Base-by-base conservation (phyloP, 768 basidiomycete species). In the Dictyophora rubrovolvata region DNA sequence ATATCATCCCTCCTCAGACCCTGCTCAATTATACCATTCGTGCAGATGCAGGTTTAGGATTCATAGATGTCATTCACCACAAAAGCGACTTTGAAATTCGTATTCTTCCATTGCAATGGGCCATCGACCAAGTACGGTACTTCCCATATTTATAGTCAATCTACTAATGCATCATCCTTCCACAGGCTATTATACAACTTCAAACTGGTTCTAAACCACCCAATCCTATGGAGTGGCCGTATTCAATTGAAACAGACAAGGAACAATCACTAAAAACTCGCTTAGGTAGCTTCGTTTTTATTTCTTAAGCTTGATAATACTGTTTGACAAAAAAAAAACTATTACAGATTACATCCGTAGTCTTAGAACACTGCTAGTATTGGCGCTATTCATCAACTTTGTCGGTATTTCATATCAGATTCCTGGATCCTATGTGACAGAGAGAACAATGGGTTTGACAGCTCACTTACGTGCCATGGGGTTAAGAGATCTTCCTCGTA, bases 401-500 rank as follows among this genome's bases (percentile, higher is more conserved):
- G 71, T 87, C 35, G 87, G 87, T 21, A 84, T 90, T 48, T 75
- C 83, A 0, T 90, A 90, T 65, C 89, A 91, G 62, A 77, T 89
- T 1, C 85, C 88, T 12, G 89, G 87, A 2, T 77, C 84, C 8
- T 79, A 86, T 48, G 73, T 83, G 12, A 76, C 75, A 5, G 89
- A 91, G 68, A 76, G 87, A 47, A 83, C 87, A 0, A 76, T 73
- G 55, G 69, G 79, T 16, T 68, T 90, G 34, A 88, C 89, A 0
- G 72, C 79, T 8, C 86, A 90, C 65, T 80, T 90, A 76, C 84
- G 85, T 65, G 86, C 81, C 2, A 90, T 91, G 89, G 89, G 89
- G 8, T 74, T 89, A 14, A 69, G 79, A 7, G 86, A 89, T 64
- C 81, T 81, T 0, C 86, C 87, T 12, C 77, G 86, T 37, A 79